Conservation (phyloP, 2,329 filamentous ascomycete species). For the Fusarium siculi region DNA sequence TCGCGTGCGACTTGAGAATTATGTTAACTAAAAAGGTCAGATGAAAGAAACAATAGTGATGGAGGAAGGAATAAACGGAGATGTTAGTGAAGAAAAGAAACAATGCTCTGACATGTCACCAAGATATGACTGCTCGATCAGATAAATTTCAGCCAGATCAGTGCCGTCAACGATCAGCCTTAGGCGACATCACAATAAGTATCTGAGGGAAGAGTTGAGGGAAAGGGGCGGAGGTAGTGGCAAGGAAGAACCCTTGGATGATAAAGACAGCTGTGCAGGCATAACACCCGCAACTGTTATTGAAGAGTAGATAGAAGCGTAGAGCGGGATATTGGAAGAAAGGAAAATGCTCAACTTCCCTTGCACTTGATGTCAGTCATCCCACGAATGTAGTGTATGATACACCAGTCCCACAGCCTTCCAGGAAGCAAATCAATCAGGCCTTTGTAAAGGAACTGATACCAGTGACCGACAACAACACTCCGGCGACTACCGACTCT, state of each 20-base stretch:
- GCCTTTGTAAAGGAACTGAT: not conserved
- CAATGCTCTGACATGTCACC: fast-evolving
- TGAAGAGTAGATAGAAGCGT: not conserved
- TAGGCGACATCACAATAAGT: not conserved
- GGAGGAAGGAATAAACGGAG: not conserved
- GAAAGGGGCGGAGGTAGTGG: not conserved
- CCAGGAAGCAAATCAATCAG: not conserved
- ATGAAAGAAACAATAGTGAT: not conserved
- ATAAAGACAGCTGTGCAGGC: not conserved
- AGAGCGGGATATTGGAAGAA: too few species aligned
- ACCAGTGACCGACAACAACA: not conserved
- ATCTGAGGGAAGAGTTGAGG: too few species aligned
- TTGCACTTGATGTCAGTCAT: not conserved
- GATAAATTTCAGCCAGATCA: not conserved
- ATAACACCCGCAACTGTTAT: not conserved
- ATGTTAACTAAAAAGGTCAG: not conserved
- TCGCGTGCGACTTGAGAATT: not conserved
- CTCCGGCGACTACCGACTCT: not conserved
- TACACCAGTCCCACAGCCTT: not conserved
- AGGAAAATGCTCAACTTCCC: not conserved
- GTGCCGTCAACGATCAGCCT: too few species aligned
- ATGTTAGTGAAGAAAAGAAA: not conserved
- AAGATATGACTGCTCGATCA: not conserved
- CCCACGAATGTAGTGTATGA: not conserved
- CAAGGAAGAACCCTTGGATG: not conserved